Percentiles rank a stretch among this genome's conserved stretches.
These are phyloP conservation scores for Cubamyces lactineus DNA, from an alignment of 768 basidiomycete species.

Conservation along the genomic window DNA sequence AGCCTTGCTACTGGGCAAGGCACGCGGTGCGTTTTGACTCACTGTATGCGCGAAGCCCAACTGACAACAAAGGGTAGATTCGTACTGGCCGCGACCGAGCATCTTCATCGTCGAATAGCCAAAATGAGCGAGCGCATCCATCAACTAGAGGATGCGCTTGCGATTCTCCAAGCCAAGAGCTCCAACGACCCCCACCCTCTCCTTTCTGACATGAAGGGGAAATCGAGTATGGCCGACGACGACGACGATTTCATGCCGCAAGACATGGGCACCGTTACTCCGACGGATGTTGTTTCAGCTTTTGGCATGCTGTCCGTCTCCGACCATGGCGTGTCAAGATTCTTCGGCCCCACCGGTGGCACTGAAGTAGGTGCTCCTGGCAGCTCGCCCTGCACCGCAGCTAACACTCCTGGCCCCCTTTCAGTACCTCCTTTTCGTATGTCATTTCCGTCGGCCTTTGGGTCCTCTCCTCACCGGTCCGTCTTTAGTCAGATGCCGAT, in stretches of 20 bases:
- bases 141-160: conserved; percentile 69
- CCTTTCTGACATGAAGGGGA: conserved; percentile 52
- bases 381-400: neutral
- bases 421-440: conserved; percentile 29
- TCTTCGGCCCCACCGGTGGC: conserved; percentile 76
- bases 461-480: conserved; percentile 8
- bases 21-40: conserved; percentile 52
- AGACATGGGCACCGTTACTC: conserved; percentile 17
- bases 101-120: conserved; percentile 65
- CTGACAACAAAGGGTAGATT: conserved; percentile 43
- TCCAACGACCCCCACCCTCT: conserved; percentile 62
- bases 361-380: conserved; percentile 54
- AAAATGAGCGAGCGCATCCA: conserved; percentile 70
- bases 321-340: conserved; percentile 67
- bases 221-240: conserved; percentile 43
- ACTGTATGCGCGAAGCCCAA: neutral
- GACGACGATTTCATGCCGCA: conserved; percentile 31
- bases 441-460: neutral
- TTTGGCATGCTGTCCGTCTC: conserved; percentile 74
- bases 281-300: conserved; percentile 51
- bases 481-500: conserved; percentile 24
- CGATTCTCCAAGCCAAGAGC: conserved; percentile 56
- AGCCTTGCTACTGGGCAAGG: conserved; percentile 82
- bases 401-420: conserved; percentile 9
- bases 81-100: conserved; percentile 66